phyloP scores from a whole-genome alignment of 2,329 filamentous ascomycete species.

The Penicillium sp. region DNA sequence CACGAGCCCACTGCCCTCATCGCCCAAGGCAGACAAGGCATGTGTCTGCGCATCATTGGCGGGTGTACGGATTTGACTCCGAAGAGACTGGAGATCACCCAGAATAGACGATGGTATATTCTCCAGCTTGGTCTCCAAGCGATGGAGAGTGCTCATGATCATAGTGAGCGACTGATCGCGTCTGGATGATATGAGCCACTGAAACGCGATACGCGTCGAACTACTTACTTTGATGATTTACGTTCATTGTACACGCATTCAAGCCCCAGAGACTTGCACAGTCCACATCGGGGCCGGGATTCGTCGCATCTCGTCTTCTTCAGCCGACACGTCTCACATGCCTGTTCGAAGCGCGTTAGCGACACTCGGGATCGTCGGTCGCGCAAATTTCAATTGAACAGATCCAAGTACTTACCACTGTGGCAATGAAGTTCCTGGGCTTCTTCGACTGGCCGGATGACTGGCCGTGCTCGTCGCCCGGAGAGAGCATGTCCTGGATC shows the following conservation, averaged over 20 bases:
- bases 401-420: constrained; percentile 31
- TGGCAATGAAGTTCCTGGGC: constrained; percentile 43
- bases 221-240: constrained; percentile 53
- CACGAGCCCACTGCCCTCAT: constrained; percentile 8
- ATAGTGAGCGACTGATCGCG: constrained; percentile 57
- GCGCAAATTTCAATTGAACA: neutral
- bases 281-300: constrained; percentile 54
- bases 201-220: neutral
- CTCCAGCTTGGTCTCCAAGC: constrained; percentile 57
- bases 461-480: constrained; percentile 31
- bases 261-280: constrained; percentile 52
- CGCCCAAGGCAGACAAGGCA: constrained; percentile 15
- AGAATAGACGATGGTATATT: constrained; percentile 42
- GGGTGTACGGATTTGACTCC: constrained; percentile 27
- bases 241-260: constrained; percentile 57
- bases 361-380: neutral
- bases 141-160: constrained; percentile 57
- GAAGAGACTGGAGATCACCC: constrained; percentile 35
- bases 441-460: constrained; percentile 32
- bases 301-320: constrained; percentile 60
- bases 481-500: constrained; percentile 39
- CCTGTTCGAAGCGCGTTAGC: constrained; percentile 34
- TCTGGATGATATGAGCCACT: constrained; percentile 28
- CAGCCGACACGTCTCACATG: constrained; percentile 56
- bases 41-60: constrained; percentile 19